phyloP scores from a whole-genome alignment of 768 basidiomycete genomes.

The Paxillus ammoniavirescens region DNA sequence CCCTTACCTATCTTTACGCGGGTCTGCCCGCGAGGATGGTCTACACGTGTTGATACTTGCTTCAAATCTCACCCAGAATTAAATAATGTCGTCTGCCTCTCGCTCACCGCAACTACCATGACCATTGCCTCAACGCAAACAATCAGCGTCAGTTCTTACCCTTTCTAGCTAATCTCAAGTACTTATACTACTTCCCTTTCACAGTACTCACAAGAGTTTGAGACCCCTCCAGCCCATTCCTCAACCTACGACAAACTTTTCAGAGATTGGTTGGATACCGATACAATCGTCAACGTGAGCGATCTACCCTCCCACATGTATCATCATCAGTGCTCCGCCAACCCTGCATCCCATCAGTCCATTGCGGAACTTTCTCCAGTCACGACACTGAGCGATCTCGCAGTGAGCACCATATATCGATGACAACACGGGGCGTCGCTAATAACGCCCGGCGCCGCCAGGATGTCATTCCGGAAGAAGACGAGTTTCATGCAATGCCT shows the following conservation, averaged over 20 bases:
- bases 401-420: slow-evolving; percentile 24
- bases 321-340: background rate
- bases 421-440: slow-evolving; percentile 17
- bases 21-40: background rate
- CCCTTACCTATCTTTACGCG: slow-evolving; percentile 10
- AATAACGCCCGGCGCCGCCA: slow-evolving; percentile 20
- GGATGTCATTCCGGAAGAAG: slow-evolving; percentile 29
- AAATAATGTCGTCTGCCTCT: background rate
- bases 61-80: slow-evolving; percentile 7
- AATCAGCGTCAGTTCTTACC: slow-evolving; percentile 6
- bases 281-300: slow-evolving; percentile 28
- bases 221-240: slow-evolving; percentile 1
- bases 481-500: slow-evolving; percentile 29
- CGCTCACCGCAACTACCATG: slow-evolving; percentile 6
- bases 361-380: slow-evolving; percentile 22
- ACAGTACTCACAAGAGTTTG: slow-evolving; percentile 7
- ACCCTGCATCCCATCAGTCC: slow-evolving; percentile 12
- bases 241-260: slow-evolving; percentile 13
- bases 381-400: slow-evolving; percentile 22
- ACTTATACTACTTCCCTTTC: background rate
- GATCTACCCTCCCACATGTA: background rate
- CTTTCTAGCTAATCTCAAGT: background rate
- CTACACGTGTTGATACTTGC: slow-evolving; percentile 5
- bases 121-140: slow-evolving; percentile 4
- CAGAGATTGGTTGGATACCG: slow-evolving; percentile 23